These are phyloP conservation scores for Arthrobotrys sinensis DNA, from an alignment of 2,329 filamentous ascomycete genomes.

Conservation along the genomic window DNA sequence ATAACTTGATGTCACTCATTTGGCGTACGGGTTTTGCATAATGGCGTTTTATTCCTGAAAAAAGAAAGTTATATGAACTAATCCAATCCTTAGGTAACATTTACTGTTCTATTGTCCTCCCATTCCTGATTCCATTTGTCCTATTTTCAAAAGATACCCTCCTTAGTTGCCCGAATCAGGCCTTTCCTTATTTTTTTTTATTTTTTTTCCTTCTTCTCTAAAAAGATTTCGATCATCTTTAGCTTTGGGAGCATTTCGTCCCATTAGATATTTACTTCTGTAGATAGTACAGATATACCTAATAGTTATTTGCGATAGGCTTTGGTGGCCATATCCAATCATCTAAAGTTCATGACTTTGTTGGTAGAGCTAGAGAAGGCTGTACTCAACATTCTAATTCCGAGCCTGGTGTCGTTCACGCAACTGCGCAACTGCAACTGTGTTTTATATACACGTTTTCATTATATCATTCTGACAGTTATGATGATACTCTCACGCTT, in stretches of 20 bases:
- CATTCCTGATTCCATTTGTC: slow-evolving; percentile 10
- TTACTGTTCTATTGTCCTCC: slow-evolving; percentile 14
- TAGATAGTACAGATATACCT: slow-evolving; percentile 6
- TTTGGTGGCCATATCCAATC: not conserved
- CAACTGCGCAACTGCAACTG: not conserved
- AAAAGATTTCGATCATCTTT: not conserved
- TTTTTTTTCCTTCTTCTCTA: not conserved
- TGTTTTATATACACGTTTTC: not conserved
- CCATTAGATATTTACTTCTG: slow-evolving; percentile 6
- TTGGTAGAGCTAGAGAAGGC: not conserved
- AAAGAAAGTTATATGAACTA: slow-evolving; percentile 7
- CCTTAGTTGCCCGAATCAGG: slow-evolving; percentile 7
- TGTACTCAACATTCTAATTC: not conserved
- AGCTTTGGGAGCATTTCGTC: not conserved
- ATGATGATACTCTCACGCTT: slow-evolving; percentile 4
- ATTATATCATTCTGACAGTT: not conserved
- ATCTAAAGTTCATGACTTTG: not conserved
- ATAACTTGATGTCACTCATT: slow-evolving; percentile 26
- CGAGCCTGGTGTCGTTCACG: not conserved
- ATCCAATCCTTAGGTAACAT: slow-evolving; percentile 21
- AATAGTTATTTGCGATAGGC: slow-evolving; percentile 1
- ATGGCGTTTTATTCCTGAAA: slow-evolving; percentile 41
- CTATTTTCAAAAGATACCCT: slow-evolving; percentile 43
- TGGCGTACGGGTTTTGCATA: slow-evolving; percentile 31
- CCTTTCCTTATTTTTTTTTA: not conserved